Percentiles rank a stretch among this genome's conserved stretches.
Evolutionary conservation across 192 early-diverging fungal species (phyloP).

Genomic region (Linnemannia zychae): DNA sequence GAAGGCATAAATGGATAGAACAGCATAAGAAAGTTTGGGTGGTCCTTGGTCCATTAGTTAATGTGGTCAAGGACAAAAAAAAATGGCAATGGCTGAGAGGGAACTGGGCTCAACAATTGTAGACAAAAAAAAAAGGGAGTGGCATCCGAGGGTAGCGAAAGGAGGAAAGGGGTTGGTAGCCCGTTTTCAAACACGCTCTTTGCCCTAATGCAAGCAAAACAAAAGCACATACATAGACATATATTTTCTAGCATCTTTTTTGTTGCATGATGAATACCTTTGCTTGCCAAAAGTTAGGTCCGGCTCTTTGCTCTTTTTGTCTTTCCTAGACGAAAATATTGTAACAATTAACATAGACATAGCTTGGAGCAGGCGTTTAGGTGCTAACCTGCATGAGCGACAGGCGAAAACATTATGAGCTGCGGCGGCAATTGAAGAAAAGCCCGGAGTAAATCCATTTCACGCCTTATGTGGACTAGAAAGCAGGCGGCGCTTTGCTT

Average conservation of each 20-base stretch:
- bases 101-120: constrained; percentile 2
- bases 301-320: background rate
- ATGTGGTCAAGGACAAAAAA: background rate
- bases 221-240: too few relatives aligned
- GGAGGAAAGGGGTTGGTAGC: background rate
- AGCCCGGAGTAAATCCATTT: background rate
- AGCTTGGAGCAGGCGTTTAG: background rate
- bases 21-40: background rate
- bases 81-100: background rate
- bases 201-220: background rate
- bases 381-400: background rate
- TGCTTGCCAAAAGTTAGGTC: background rate
- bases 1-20: background rate
- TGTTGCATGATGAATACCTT: background rate
- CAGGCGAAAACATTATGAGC: background rate
- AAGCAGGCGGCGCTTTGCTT: background rate
- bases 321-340: background rate
- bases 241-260: background rate
- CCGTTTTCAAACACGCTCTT: background rate
- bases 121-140: background rate
- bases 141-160: background rate
- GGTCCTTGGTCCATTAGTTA: constrained; percentile 3
- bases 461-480: background rate
- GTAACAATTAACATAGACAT: background rate
- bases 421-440: background rate